Conservation (phyloP, 768 basidiomycete genomes). For the Austroboletus eburneus region DNA sequence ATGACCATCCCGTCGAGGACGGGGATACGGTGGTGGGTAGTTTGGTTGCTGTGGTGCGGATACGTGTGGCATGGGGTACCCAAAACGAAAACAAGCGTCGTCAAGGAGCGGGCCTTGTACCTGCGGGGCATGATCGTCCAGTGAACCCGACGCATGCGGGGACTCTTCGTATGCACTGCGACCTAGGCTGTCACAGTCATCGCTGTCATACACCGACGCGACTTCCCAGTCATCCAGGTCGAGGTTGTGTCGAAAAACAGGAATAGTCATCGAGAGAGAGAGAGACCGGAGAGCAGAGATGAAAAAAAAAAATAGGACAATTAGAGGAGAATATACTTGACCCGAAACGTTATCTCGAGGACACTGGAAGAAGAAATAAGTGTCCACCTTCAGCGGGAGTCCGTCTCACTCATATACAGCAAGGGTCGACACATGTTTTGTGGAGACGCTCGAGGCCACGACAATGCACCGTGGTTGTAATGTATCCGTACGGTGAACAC, state of each 20-base stretch:
- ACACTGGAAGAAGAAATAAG: conserved; percentile 1
- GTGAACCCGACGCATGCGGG: conserved; percentile 1
- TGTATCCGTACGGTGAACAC: conserved; percentile 6
- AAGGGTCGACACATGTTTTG: conserved; percentile 21
- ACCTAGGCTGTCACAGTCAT: conserved; percentile 24
- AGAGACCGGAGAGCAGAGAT: neutral
- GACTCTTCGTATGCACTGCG: conserved; percentile 19
- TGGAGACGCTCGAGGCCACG: conserved; percentile 23
- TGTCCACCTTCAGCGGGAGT: conserved; percentile 2
- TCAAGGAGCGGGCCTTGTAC: conserved; percentile 5
- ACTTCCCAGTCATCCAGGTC: conserved; percentile 27
- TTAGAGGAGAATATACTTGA: neutral
- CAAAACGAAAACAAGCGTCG: conserved; percentile 3
- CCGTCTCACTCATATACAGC: conserved; percentile 22
- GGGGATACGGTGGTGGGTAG: neutral
- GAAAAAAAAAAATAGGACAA: neutral
- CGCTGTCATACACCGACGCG: conserved; percentile 27
- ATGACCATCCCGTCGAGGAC: conserved; percentile 14
- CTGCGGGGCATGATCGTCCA: conserved; percentile 7
- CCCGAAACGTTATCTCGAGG: conserved; percentile 4
- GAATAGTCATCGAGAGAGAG: conserved; percentile 18
- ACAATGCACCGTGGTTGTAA: conserved; percentile 18
- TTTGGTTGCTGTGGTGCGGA: conserved; percentile 8
- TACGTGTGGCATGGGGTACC: conserved; percentile 16
- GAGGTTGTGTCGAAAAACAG: conserved; percentile 25